Percentiles rank a stretch among this genome's conserved stretches.
Conservation (phyloP, 805 yeast genomes). For the Yarrowia sp. region DNA sequence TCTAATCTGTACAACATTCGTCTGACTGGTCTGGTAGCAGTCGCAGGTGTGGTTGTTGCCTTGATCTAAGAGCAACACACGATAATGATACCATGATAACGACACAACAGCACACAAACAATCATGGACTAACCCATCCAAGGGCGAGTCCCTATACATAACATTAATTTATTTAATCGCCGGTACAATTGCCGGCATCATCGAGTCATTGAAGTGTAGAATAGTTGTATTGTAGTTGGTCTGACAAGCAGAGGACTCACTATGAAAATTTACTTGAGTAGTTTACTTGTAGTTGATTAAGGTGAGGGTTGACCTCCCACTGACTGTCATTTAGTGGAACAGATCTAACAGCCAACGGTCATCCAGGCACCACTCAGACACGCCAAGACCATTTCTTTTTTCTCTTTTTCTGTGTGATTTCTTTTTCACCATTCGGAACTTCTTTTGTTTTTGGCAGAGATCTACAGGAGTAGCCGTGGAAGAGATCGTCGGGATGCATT, state of each 20-base stretch:
- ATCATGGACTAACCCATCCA: neutral
- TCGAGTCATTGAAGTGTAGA: too few species aligned
- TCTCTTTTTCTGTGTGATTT: too few species aligned
- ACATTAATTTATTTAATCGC: conserved; percentile 10
- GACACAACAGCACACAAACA: neutral
- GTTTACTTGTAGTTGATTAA: too few species aligned
- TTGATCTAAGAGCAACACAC: neutral
- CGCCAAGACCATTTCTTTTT: too few species aligned
- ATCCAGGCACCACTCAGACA: too few species aligned
- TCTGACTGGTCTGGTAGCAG: neutral
- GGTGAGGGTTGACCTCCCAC: too few species aligned
- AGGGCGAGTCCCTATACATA: neutral
- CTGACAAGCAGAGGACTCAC: too few species aligned
- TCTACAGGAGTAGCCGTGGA: conserved; percentile 20
- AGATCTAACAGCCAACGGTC: too few species aligned
- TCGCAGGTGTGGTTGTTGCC: neutral
- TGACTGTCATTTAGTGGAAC: too few species aligned
- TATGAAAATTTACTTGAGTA: too few species aligned
- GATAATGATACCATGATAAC: neutral
- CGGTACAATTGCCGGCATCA: neutral
- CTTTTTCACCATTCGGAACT: neutral
- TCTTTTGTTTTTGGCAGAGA: neutral
- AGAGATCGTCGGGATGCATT: neutral
- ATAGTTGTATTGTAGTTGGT: too few species aligned
- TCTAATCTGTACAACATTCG: neutral